Conservation (phyloP, 805 yeast species). For the Nakazawaea siamensis region DNA sequence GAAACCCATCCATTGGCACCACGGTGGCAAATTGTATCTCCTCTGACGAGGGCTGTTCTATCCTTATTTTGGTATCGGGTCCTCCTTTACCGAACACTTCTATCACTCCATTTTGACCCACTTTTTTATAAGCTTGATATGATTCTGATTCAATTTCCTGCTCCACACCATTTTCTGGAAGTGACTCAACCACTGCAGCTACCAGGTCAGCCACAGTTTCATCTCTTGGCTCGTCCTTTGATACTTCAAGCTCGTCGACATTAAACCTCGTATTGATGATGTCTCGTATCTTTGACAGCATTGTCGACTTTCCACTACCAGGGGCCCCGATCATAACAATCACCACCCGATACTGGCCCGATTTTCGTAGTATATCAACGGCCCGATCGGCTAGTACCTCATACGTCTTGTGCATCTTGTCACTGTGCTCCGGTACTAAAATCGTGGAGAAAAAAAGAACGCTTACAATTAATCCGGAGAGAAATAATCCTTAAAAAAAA, state of each 20-base stretch:
- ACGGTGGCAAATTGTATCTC: constrained; percentile 28
- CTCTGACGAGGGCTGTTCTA: not conserved
- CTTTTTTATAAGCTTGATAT: not conserved
- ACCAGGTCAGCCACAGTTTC: no score
- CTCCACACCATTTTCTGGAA: no score
- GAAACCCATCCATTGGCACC: constrained; percentile 75
- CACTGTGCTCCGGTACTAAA: no score
- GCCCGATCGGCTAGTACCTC: constrained; percentile 5
- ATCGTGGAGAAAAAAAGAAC: no score
- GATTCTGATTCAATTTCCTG: no score
- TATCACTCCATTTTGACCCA: not conserved
- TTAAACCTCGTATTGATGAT: constrained; percentile 2
- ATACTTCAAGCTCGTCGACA: no score
- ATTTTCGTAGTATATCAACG: constrained; percentile 1
- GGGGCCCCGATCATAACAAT: constrained; percentile 10
- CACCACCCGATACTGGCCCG: constrained; percentile 3
- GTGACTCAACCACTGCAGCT: no score
- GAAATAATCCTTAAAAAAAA: no score
- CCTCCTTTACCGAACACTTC: constrained; percentile 7
- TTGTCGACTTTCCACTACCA: constrained; percentile 10
- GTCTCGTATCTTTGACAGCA: constrained; percentile 8
- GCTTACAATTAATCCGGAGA: no score
- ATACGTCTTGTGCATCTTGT: constrained; percentile 5
- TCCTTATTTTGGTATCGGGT: constrained; percentile 3
- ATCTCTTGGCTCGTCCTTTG: no score